phyloP scores from a whole-genome alignment of 345 rosid genomes.

The Syzygium aromaticum region DNA sequence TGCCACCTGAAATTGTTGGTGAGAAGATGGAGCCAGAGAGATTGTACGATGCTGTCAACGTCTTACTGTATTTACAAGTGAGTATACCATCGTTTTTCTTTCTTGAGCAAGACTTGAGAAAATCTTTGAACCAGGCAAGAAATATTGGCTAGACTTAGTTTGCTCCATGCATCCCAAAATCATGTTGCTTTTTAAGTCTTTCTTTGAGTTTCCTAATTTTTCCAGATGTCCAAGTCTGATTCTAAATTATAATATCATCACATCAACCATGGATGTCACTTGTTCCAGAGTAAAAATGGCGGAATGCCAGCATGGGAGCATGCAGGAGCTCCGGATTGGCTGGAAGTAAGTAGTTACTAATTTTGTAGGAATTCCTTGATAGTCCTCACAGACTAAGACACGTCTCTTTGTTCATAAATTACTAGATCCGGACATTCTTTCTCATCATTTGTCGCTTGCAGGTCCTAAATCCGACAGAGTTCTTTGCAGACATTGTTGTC shows the following conservation, averaged over 20 bases:
- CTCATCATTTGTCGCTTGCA: conserved; percentile 6
- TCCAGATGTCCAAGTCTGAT: not conserved
- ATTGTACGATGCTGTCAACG: conserved; percentile 40
- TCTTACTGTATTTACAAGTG: conserved; percentile 43
- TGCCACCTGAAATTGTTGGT: conserved; percentile 43
- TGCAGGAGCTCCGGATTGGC: conserved; percentile 31
- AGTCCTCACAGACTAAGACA: not conserved
- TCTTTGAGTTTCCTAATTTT: not conserved
- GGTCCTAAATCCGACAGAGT: conserved; percentile 54
- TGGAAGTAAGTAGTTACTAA: conserved; percentile 26
- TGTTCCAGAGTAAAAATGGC: conserved; percentile 39
- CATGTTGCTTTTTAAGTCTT: not conserved
- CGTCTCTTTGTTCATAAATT: not conserved
- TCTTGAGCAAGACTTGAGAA: not conserved
- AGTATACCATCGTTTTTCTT: not conserved
- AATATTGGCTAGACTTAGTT: not conserved
- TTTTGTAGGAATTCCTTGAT: conserved; percentile 11
- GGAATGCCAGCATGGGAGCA: conserved; percentile 63
- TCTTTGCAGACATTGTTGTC: conserved; percentile 31
- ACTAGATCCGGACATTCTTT: not conserved
- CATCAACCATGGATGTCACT: not conserved
- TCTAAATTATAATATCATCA: not conserved
- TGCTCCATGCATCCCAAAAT: not conserved
- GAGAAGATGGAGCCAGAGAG: conserved; percentile 27
- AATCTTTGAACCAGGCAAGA: not conserved